Base-by-base conservation (phyloP, 2,329 filamentous ascomycete species). In the Trematosphaeria pertusa region DNA sequence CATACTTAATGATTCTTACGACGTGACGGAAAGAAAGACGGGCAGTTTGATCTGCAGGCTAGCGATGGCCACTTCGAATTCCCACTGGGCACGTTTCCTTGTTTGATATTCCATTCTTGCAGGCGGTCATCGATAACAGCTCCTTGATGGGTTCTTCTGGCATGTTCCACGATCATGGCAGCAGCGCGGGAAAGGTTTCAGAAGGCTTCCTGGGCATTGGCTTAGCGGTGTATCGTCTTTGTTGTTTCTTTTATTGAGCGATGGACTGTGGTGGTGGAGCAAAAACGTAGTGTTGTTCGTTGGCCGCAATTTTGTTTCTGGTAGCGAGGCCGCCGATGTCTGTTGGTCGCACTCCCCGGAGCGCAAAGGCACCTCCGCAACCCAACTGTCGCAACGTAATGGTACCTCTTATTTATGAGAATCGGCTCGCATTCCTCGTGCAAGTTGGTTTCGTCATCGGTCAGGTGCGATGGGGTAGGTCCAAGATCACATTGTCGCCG, bases 1-100 rank as follows among this genome's bases (percentile, higher is more conserved):
- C 60, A 71, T 70, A 62, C 61, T 71, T 79, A 74, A 80, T 73
- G 76, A 81, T 70, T 72, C 75, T 76, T 71, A 81, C 72, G 77
- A 79, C 70, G 67, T 72, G 70, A 77, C 63, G 75, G 73, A 75
- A 78, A 76, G 74, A 70, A 71, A 78, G 71, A 75, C 75, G 74
- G 72, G 70, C 68, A 72, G 70, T 68, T 61, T 56, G 62, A 59
- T 64, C 67, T 72, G 69, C 67, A 65, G 69, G 74, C 74, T 73
- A 76, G 75, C 76, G 69, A 78, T 73, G 75, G 74, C 73, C 70
- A 70, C 52, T 59, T 73, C 70, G 59, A 72, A 70, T 70, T 74
- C 73, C 61, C 62, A 54, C 54, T 54, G 50, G 59, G 52, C 64
- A 64, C 58, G 52, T 62, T 68, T 61, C 39, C 45, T 60, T 48